A percentile compares a stretch with the other conserved stretches of the same genome.
Conservation (phyloP, 1,284 basidiomycete species). For the Pholiota adiposa region DNA sequence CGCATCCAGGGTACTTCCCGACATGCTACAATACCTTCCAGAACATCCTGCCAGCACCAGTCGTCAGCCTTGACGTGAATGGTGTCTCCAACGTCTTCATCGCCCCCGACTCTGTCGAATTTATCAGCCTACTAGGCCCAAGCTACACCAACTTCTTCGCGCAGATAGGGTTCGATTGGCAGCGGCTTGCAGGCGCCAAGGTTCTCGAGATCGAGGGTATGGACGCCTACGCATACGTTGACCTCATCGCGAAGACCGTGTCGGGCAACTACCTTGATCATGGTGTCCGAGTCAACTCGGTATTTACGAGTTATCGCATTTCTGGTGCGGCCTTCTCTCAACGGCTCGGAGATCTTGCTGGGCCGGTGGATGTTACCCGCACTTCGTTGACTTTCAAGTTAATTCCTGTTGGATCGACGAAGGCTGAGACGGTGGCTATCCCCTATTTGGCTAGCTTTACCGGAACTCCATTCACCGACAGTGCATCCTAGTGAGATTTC, state of each 20-base stretch:
- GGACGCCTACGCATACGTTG: conserved; percentile 59
- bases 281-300: conserved; percentile 65
- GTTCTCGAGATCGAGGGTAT: conserved; percentile 59
- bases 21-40: conserved; percentile 61
- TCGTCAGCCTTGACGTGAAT: conserved; percentile 56
- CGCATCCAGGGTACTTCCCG: conserved; percentile 55
- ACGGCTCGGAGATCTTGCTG: conserved; percentile 63
- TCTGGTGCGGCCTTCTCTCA: conserved; percentile 51
- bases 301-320: conserved; percentile 64
- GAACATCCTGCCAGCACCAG: conserved; percentile 61
- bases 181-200: conserved; percentile 61
- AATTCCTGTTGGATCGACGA: conserved; percentile 49
- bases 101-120: conserved; percentile 57
- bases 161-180: conserved; percentile 57
- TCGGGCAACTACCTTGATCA: conserved; percentile 69
- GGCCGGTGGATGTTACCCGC: conserved; percentile 51
- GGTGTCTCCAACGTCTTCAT: conserved; percentile 60
- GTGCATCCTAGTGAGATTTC: conserved; percentile 51
- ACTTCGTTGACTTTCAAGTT: conserved; percentile 50
- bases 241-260: conserved; percentile 57
- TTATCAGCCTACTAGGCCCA: conserved; percentile 49
- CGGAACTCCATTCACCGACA: conserved; percentile 55
- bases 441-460: conserved; percentile 56
- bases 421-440: conserved; percentile 51
- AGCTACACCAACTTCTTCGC: conserved; percentile 54